Percentiles rank a stretch among this genome's conserved stretches.
Evolutionary conservation across 1,284 basidiomycete genomes (phyloP).

Genomic region (Rhizoctonia solani): DNA sequence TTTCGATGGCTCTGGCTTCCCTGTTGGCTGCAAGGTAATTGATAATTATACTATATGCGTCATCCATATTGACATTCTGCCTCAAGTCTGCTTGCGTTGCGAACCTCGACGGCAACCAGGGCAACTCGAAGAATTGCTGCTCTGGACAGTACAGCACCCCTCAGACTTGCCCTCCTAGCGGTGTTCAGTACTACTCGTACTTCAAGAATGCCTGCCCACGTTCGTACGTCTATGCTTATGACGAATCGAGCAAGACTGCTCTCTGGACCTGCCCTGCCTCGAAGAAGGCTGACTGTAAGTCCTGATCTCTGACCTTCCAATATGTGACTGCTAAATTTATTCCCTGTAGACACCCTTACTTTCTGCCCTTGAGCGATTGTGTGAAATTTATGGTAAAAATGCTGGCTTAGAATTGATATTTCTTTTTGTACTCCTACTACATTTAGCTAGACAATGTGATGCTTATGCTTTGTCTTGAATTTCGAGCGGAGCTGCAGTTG

Average conservation of each 20-base stretch:
- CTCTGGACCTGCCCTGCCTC: conserved; percentile 35
- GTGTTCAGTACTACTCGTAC: no score
- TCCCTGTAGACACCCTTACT: no score
- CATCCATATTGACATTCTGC: conserved; percentile 52
- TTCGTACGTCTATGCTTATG: conserved; percentile 45
- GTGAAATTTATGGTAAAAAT: not conserved
- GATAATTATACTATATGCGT: not conserved
- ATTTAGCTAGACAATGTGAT: conserved; percentile 13
- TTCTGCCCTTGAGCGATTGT: conserved; percentile 41
- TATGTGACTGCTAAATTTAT: conserved; percentile 40
- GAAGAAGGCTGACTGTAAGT: conserved; percentile 37
- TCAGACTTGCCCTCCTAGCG: conserved; percentile 38
- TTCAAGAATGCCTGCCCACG: no score
- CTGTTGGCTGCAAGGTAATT: conserved; percentile 38
- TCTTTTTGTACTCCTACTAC: not conserved
- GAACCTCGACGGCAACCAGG: conserved; percentile 39
- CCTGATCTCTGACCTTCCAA: not conserved
- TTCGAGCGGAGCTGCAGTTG: not conserved
- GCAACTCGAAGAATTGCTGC: conserved; percentile 43
- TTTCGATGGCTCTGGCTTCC: conserved; percentile 38
- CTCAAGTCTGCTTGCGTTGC: conserved; percentile 34
- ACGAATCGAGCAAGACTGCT: conserved; percentile 42
- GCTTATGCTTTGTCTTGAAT: conserved; percentile 6
- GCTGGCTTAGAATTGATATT: conserved; percentile 4
- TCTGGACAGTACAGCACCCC: conserved; percentile 41